Percentiles rank a stretch among this genome's conserved stretches.
These are phyloP conservation scores for Pseudocercospora pini-densiflorae DNA, from an alignment of 2,329 filamentous ascomycete genomes.

Conservation along the genomic window DNA sequence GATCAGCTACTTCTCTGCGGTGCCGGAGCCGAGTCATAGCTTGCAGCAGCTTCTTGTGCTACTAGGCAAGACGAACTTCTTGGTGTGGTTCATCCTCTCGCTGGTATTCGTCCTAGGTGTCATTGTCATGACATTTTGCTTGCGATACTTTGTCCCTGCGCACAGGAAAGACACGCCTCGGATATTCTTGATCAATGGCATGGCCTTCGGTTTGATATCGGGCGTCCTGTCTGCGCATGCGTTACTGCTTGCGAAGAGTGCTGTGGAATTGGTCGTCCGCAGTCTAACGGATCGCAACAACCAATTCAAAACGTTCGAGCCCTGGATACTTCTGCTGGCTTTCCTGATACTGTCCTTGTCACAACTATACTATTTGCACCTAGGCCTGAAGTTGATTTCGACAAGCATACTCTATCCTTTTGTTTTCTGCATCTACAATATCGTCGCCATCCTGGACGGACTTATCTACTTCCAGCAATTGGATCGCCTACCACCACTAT, in stretches of 20 bases:
- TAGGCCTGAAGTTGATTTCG: conserved; percentile 90
- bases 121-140: conserved; percentile 61
- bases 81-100: conserved; percentile 88
- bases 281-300: conserved; percentile 86
- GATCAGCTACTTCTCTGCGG: conserved; percentile 92
- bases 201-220: conserved; percentile 84
- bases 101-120: conserved; percentile 73
- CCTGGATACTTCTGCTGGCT: conserved; percentile 85
- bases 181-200: conserved; percentile 72
- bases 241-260: conserved; percentile 91
- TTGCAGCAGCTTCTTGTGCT: conserved; percentile 79
- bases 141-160: conserved; percentile 37
- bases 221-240: conserved; percentile 94
- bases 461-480: conserved; percentile 96
- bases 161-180: conserved; percentile 40
- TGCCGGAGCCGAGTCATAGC: conserved; percentile 89
- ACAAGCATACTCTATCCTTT: conserved; percentile 96
- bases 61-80: conserved; percentile 73
- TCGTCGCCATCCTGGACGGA: conserved; percentile 95
- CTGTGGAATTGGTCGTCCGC: conserved; percentile 88
- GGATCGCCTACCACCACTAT: conserved; percentile 73
- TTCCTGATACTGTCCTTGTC: conserved; percentile 81
- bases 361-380: conserved; percentile 94
- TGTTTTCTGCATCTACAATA: conserved; percentile 99
- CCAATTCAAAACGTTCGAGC: conserved; percentile 94